These are phyloP conservation scores for Suillus discolor DNA, from an alignment of 768 basidiomycete genomes.

Conservation along the genomic window DNA sequence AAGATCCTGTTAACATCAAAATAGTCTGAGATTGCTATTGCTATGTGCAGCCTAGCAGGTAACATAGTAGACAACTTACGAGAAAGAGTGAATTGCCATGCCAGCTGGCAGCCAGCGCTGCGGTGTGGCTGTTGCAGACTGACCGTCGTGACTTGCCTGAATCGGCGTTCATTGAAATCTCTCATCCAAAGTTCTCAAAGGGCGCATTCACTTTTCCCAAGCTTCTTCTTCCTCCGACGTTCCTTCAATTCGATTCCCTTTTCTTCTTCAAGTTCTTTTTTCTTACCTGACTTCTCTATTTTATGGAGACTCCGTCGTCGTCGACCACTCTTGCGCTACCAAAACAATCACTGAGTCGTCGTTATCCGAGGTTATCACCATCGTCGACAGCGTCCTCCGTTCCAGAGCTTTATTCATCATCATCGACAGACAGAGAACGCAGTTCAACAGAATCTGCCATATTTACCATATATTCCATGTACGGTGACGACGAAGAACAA, in stretches of 20 bases:
- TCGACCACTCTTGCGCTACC: slow-evolving; percentile 39
- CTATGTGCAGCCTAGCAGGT: not conserved
- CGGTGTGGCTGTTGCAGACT: not conserved
- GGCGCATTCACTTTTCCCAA: not conserved
- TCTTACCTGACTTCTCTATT: slow-evolving; percentile 14
- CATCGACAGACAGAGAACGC: slow-evolving; percentile 44
- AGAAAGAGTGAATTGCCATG: not conserved
- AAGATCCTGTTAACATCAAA: not conserved
- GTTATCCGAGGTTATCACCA: slow-evolving; percentile 15
- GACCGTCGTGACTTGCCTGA: not conserved
- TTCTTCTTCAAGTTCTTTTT: slow-evolving; percentile 5
- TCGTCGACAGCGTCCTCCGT: slow-evolving; percentile 34
- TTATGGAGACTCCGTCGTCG: slow-evolving; percentile 45
- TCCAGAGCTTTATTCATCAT: slow-evolving; percentile 37
- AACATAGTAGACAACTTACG: not conserved
- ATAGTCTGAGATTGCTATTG: not conserved
- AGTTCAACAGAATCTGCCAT: slow-evolving; percentile 75
- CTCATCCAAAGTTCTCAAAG: slow-evolving; percentile 4
- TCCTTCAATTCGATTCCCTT: slow-evolving; percentile 9
- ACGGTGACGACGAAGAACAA: slow-evolving; percentile 57
- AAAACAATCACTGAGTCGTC: slow-evolving; percentile 28
- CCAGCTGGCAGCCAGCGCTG: not conserved
- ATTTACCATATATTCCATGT: slow-evolving; percentile 88
- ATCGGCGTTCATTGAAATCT: slow-evolving; percentile 7
- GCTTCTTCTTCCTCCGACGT: slow-evolving; percentile 8